These are phyloP conservation scores for Xylaria acuta DNA, from an alignment of 495 filamentous ascomycete genomes.

Conservation along the genomic window DNA sequence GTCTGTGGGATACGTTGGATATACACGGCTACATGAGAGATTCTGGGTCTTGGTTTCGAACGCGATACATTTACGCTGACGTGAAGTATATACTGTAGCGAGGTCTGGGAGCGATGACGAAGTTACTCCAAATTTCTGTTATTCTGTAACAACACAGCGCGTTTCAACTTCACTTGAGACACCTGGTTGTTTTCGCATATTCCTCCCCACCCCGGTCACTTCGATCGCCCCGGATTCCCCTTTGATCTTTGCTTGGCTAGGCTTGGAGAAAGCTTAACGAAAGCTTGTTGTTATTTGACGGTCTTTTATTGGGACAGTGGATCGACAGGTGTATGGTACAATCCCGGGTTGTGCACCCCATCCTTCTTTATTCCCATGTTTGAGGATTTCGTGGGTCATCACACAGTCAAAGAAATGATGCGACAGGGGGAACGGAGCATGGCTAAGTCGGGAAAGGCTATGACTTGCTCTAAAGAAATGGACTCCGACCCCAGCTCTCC, in stretches of 20 bases:
- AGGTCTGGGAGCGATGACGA: conserved; percentile 1
- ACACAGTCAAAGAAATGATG: conserved; percentile 4
- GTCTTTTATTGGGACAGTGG: conserved; percentile 9
- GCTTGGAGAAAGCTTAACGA: conserved; percentile 21
- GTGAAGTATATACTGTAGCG: not conserved
- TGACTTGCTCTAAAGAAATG: not conserved
- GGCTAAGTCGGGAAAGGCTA: conserved; percentile 10
- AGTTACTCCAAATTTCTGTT: not conserved
- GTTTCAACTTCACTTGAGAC: conserved; percentile 24
- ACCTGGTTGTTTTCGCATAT: conserved; percentile 13
- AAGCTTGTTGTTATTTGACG: not conserved
- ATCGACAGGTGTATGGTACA: not conserved
- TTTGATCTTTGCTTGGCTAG: conserved; percentile 9
- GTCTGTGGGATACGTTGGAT: not conserved
- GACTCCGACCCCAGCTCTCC: not conserved
- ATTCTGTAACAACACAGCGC: conserved; percentile 21
- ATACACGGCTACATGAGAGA: not conserved
- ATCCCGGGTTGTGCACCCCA: not conserved
- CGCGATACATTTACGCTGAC: not conserved
- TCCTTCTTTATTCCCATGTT: conserved; percentile 10
- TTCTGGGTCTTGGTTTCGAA: not conserved
- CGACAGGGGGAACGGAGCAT: conserved; percentile 15
- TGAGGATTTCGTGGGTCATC: conserved; percentile 18
- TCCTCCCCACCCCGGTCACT: not conserved
- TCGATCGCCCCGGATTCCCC: conserved; percentile 13